Evolutionary conservation across 768 basidiomycete species (phyloP).

Genomic region (Tubosaeta sp.): DNA sequence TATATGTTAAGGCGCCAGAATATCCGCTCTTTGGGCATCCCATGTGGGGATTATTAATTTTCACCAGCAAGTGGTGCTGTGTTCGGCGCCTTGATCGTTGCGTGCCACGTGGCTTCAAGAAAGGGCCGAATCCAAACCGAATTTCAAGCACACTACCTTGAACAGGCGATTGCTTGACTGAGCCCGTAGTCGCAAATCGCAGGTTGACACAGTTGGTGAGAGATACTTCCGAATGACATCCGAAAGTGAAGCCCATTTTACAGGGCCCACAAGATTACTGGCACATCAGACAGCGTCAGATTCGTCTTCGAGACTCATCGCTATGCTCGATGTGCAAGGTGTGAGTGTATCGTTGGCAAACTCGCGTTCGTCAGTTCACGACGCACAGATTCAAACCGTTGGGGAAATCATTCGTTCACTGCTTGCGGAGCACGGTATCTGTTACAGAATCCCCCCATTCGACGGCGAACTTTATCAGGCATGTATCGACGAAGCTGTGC

Average conservation of each 20-base stretch:
- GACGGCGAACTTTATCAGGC: conserved; percentile 4
- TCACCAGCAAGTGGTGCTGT: no score
- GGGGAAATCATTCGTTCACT: neutral
- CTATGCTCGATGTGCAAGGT: neutral
- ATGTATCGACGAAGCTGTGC: conserved; percentile 15
- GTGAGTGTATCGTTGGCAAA: neutral
- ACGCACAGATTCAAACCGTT: neutral
- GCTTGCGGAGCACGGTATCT: neutral
- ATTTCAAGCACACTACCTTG: neutral
- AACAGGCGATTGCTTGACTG: neutral
- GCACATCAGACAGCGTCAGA: neutral
- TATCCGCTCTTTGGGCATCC: no score
- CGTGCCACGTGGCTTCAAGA: no score
- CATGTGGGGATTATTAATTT: no score
- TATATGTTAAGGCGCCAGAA: no score
- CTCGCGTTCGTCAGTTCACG: neutral
- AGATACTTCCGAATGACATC: neutral
- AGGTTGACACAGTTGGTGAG: neutral
- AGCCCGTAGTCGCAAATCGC: neutral
- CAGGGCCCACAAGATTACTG: neutral
- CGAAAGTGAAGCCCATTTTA: neutral
- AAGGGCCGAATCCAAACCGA: neutral
- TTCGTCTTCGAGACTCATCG: no score
- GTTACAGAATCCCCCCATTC: neutral
- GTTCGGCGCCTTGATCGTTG: neutral